These are phyloP conservation scores for Plenodomus tracheiphilus DNA, from an alignment of 2,329 filamentous ascomycete genomes.

Conservation along the genomic window DNA sequence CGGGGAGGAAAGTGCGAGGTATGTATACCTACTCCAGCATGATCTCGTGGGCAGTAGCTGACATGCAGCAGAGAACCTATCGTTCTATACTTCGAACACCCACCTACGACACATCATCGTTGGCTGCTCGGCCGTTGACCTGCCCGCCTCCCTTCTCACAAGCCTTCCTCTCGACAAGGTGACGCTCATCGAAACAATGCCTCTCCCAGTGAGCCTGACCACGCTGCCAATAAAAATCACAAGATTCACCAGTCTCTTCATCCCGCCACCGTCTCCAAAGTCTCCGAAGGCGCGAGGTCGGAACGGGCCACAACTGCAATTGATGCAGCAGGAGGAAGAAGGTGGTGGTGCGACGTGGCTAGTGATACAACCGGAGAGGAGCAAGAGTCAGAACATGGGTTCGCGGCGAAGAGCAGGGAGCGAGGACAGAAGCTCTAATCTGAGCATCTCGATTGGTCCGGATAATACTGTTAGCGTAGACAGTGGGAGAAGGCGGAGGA, in stretches of 20 bases:
- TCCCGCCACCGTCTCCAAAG: constrained; percentile 31
- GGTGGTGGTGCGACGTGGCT: constrained; percentile 43
- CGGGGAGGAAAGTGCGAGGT: constrained; percentile 41
- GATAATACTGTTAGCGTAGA: constrained; percentile 46
- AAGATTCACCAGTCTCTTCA: constrained; percentile 34
- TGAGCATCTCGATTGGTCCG: constrained; percentile 43
- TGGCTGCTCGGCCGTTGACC: constrained; percentile 35
- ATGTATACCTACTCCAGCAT: not conserved
- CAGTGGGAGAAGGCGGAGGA: constrained; percentile 35
- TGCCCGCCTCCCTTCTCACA: constrained; percentile 35
- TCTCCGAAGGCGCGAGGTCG: constrained; percentile 22
- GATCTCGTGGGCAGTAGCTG: constrained; percentile 4
- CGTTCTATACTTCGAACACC: constrained; percentile 39
- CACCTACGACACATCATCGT: constrained; percentile 43
- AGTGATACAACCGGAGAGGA: constrained; percentile 42
- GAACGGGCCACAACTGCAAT: constrained; percentile 34
- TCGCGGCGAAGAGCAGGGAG: constrained; percentile 24
- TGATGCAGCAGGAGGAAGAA: constrained; percentile 43
- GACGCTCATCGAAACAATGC: constrained; percentile 38
- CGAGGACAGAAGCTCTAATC: constrained; percentile 37
- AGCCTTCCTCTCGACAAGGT: constrained; percentile 39
- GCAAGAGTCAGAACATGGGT: constrained; percentile 32
- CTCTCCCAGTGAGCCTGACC: constrained; percentile 33
- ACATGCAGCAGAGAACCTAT: constrained; percentile 33
- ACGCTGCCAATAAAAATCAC: constrained; percentile 34